Evolutionary conservation across 371 early-diverging fungal species (phyloP).

Genomic region (Actinomucor elegans): DNA sequence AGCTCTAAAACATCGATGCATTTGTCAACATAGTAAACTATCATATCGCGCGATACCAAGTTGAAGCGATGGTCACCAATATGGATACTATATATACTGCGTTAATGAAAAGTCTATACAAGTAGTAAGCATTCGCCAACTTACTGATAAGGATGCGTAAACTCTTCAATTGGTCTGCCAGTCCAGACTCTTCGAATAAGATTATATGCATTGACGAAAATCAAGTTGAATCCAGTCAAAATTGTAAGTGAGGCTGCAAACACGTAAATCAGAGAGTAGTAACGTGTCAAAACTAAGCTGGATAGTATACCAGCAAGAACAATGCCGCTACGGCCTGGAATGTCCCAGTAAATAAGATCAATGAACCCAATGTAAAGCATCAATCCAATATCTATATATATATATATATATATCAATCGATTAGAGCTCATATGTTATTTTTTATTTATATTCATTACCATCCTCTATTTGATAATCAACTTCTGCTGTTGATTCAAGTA

Average conservation of each 20-base stretch:
- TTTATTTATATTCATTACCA: neutral
- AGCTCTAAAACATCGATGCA: conserved; percentile 44
- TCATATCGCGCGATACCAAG: conserved; percentile 28
- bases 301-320: conserved; percentile 30
- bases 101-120: conserved; percentile 14
- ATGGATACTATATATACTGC: conserved; percentile 25
- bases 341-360: conserved; percentile 51
- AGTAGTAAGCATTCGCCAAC: neutral
- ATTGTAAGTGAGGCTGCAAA: conserved; percentile 43
- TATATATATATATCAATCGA: too few species aligned
- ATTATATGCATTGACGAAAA: conserved; percentile 49
- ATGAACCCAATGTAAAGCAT: conserved; percentile 5
- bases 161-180: conserved; percentile 34
- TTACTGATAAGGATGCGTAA: conserved; percentile 41
- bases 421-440: neutral
- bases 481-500: neutral
- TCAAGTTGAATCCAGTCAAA: conserved; percentile 47
- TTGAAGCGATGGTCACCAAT: conserved; percentile 19
- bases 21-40: conserved; percentile 25
- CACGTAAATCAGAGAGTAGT: conserved; percentile 51
- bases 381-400: conserved; percentile 1
- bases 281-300: conserved; percentile 44
- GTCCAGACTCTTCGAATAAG: conserved; percentile 29
- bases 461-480: neutral
- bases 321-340: conserved; percentile 41